Percentiles rank a stretch among this genome's conserved stretches.
Evolutionary conservation across 306 rosid species (phyloP).

Genomic region (Lathyrus tuberosus): DNA sequence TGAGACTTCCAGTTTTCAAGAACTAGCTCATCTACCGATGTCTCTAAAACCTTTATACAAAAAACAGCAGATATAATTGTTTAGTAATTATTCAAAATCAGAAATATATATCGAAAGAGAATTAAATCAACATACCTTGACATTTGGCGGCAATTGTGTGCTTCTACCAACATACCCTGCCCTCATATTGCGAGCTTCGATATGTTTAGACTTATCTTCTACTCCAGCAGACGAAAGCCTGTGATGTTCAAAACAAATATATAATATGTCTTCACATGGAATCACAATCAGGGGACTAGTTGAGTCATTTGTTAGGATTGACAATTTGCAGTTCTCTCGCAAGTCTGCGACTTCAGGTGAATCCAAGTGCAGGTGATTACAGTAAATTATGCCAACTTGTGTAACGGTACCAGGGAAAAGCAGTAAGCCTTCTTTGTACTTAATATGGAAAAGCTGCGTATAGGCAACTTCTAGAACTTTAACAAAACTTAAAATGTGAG

Average conservation of each 20-base stretch:
- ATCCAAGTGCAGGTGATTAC: slow-evolving; percentile 50
- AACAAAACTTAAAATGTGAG: slow-evolving; percentile 56
- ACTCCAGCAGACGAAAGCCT: slow-evolving; percentile 52
- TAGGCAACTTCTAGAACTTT: slow-evolving; percentile 64
- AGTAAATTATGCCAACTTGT: slow-evolving; percentile 71
- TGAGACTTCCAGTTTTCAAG: slow-evolving; percentile 89
- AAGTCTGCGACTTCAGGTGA: slow-evolving; percentile 44
- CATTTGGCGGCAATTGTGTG: slow-evolving; percentile 40
- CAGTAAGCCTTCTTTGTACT: slow-evolving; percentile 69
- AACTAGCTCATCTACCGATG: slow-evolving; percentile 68
- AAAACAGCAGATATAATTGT: slow-evolving; percentile 38
- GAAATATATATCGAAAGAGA: not conserved
- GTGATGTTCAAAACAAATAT: slow-evolving; percentile 59
- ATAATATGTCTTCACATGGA: slow-evolving; percentile 67
- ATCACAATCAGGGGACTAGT: slow-evolving; percentile 67
- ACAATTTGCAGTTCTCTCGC: slow-evolving; percentile 61
- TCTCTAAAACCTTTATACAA: slow-evolving; percentile 52
- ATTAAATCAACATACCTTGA: slow-evolving; percentile 53
- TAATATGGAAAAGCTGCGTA: slow-evolving; percentile 53
- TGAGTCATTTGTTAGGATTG: slow-evolving; percentile 75
- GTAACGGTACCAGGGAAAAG: slow-evolving; percentile 82
- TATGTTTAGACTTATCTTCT: slow-evolving; percentile 46
- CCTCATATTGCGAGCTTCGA: slow-evolving; percentile 44
- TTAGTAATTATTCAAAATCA: slow-evolving; percentile 21
- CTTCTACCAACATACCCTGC: slow-evolving; percentile 45